Evolutionary conservation across 1,284 basidiomycete genomes (phyloP).

Genomic region (Moesziomyces globuligerus): DNA sequence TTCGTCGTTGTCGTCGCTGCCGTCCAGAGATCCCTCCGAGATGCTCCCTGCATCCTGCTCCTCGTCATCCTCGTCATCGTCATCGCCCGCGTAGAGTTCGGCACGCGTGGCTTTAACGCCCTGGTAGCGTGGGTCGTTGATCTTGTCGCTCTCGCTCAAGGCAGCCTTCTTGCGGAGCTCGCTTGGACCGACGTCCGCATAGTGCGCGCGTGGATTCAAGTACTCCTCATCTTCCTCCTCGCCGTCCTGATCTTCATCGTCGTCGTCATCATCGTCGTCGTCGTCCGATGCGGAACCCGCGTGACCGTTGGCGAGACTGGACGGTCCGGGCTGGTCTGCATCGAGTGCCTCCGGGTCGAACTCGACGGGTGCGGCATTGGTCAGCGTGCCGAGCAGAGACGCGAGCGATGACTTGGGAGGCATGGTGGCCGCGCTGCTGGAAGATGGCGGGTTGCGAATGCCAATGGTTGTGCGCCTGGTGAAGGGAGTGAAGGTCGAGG

Average conservation of each 20-base stretch:
- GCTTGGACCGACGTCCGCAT: constrained; percentile 51
- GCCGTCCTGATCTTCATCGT: constrained; percentile 18
- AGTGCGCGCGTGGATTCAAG: constrained; percentile 50
- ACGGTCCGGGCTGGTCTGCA: constrained; percentile 21
- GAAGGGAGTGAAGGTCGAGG: not conserved
- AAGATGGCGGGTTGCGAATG: not conserved
- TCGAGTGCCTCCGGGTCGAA: constrained; percentile 47
- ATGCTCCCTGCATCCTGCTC: constrained; percentile 17
- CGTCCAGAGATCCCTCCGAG: constrained; percentile 7
- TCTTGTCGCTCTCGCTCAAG: constrained; percentile 49
- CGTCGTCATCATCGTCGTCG: constrained; percentile 19
- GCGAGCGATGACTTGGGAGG: constrained; percentile 34
- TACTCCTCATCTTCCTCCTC: constrained; percentile 26
- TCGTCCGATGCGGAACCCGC: constrained; percentile 7
- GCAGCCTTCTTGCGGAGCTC: constrained; percentile 51
- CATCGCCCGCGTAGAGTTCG: constrained; percentile 50
- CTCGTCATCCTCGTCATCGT: constrained; percentile 25
- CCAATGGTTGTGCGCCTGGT: not conserved
- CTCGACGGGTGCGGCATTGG: constrained; percentile 40
- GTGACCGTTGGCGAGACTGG: constrained; percentile 10
- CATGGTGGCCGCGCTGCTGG: constrained; percentile 12
- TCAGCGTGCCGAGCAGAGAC: constrained; percentile 35
- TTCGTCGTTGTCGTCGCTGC: constrained; percentile 20
- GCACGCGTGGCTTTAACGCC: constrained; percentile 52
- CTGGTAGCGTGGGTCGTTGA: constrained; percentile 40